A percentile compares a stretch with the other conserved stretches of the same genome.
Conservation (phyloP, 2,329 filamentous ascomycete species). For the Thelonectria discophora region DNA sequence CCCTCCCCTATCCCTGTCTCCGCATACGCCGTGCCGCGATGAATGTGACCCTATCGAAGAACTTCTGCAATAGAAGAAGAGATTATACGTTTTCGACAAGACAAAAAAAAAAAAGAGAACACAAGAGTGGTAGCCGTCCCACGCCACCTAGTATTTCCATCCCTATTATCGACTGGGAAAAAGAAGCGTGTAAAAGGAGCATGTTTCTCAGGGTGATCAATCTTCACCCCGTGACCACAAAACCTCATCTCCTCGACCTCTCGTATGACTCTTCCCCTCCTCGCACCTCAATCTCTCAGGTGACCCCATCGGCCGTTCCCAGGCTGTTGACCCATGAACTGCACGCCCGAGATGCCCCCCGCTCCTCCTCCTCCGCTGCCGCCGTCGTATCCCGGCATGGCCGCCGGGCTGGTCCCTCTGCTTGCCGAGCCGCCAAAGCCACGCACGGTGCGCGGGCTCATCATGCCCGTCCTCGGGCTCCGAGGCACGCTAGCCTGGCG, state of each 20-base stretch:
- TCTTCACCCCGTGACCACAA: too few relatives aligned
- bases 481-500: slow-evolving; percentile 65
- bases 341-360: slow-evolving; percentile 47
- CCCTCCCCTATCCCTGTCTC: slow-evolving; percentile 21
- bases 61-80: background rate
- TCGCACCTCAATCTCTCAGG: slow-evolving; percentile 49
- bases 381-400: slow-evolving; percentile 46
- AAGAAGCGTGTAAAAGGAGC: background rate
- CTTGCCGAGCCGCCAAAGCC: slow-evolving; percentile 52
- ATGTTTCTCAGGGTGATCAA: background rate
- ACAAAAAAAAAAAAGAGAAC: too few relatives aligned
- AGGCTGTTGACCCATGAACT: slow-evolving; percentile 50
- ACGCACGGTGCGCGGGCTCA: slow-evolving; percentile 57
- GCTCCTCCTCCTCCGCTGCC: too few relatives aligned
- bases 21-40: slow-evolving; percentile 15
- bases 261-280: slow-evolving; percentile 13
- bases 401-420: slow-evolving; percentile 60
- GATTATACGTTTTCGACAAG: slow-evolving; percentile 16
- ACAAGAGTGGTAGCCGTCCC: background rate
- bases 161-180: background rate
- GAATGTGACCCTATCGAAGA: slow-evolving; percentile 16
- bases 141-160: slow-evolving; percentile 4
- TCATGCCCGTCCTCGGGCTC: slow-evolving; percentile 63
- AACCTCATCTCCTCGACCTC: background rate
- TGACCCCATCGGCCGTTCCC: slow-evolving; percentile 55